A percentile compares a stretch with the other conserved stretches of the same genome.
Evolutionary conservation across 1,284 basidiomycete species (phyloP).

Genomic region (Bjerkandera adusta): DNA sequence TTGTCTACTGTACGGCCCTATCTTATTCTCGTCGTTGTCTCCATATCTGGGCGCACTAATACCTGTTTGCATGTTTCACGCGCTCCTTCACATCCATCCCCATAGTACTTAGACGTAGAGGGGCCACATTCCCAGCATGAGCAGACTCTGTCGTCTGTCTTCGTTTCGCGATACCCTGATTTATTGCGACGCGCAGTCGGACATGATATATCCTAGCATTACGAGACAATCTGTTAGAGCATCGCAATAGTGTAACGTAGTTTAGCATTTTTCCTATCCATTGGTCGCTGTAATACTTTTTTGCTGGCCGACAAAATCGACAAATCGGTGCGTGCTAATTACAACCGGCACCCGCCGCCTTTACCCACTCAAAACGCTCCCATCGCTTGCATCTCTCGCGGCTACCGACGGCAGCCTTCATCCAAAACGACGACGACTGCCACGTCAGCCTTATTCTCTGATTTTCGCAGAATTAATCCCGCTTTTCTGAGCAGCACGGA

Average conservation of each 20-base stretch:
- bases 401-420: not conserved
- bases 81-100: constrained; percentile 29
- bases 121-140: constrained; percentile 36
- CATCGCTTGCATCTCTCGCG: constrained; percentile 1
- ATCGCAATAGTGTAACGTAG: constrained; percentile 60
- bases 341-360: too few relatives aligned
- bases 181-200: constrained; percentile 55
- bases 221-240: constrained; percentile 66
- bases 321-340: constrained; percentile 2
- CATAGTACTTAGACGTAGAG: constrained; percentile 41
- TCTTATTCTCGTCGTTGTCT: constrained; percentile 41
- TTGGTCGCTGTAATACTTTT: constrained; percentile 26
- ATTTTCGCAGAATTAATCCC: not conserved
- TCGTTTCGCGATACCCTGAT: constrained; percentile 55
- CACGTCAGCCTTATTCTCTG: constrained; percentile 6
- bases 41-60: constrained; percentile 33
- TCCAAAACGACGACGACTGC: not conserved
- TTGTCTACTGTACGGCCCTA: constrained; percentile 52
- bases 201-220: constrained; percentile 53
- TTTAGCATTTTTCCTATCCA: constrained; percentile 33
- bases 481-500: not conserved
- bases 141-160: constrained; percentile 48
- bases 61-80: constrained; percentile 17
- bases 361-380: constrained; percentile 4
- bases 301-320: too few relatives aligned